Conservation (phyloP, 2,329 filamentous ascomycete genomes). For the Dactylellina cionopaga region DNA sequence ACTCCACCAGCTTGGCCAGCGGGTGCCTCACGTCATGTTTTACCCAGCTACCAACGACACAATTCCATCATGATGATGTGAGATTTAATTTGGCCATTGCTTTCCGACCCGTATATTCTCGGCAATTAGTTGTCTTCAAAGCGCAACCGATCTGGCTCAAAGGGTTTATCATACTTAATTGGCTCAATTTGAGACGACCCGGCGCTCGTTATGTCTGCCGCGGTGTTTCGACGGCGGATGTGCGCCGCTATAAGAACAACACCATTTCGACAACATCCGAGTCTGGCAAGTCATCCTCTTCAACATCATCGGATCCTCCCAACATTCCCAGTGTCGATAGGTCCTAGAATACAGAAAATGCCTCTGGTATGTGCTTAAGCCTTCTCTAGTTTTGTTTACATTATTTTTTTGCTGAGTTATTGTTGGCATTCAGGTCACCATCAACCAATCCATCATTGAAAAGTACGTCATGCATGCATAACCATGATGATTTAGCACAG, state of each 20-base stretch:
- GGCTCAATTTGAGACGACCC: not conserved
- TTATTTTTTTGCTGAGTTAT: not conserved
- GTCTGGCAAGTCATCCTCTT: not conserved
- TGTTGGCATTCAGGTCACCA: slow-evolving; percentile 51
- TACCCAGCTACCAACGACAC: not conserved
- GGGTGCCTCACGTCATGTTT: too few species aligned
- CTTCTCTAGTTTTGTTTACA: not conserved
- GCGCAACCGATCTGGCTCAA: too few species aligned
- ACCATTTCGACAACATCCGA: slow-evolving; percentile 33
- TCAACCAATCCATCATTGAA: slow-evolving; percentile 55
- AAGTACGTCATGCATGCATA: slow-evolving; percentile 32
- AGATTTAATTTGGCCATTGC: not conserved
- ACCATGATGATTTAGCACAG: slow-evolving; percentile 1
- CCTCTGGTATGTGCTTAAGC: slow-evolving; percentile 6
- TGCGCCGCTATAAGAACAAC: slow-evolving; percentile 6
- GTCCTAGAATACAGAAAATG: slow-evolving; percentile 14
- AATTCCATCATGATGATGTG: slow-evolving; percentile 15
- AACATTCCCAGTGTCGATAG: not conserved
- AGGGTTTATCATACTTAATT: not conserved
- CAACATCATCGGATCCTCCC: slow-evolving; percentile 2
- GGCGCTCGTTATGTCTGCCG: not conserved
- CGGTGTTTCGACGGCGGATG: slow-evolving; percentile 5
- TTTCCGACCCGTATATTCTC: not conserved
- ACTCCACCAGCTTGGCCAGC: not conserved
- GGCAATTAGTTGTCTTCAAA: too few species aligned